Evolutionary conservation across 2,329 filamentous ascomycete genomes (phyloP), one percentile per base, ranked within the genome.

Genomic region (Colletotrichum sp.): DNA sequence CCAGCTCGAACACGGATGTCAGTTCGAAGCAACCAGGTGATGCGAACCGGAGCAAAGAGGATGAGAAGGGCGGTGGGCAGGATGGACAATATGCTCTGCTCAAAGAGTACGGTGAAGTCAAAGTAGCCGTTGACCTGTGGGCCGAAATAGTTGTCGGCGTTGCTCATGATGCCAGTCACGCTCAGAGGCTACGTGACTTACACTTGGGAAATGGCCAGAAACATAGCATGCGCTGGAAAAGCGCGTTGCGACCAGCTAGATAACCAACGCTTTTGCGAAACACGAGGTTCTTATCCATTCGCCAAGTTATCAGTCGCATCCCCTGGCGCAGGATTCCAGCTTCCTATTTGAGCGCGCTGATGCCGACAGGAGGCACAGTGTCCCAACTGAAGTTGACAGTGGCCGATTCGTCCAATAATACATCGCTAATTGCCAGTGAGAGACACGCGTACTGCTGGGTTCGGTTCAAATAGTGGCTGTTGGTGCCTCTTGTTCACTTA

Each of bases 81-180:
- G 6, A 82, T 74, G 13, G 81, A 83, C 6, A 83, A 36, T 6
- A 83, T 80, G 67, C 79, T 80, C 52, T 83, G 81, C 18, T 83
- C 81, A 63, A 83, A 83, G 10, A 82, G 76, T 9, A 83, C 69
- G 0, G 81, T 82, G 12, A 83, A 83, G 48, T 83, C 82, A 18
- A 83, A 82, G 30, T 76, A 43, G 5, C 79, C 81, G 3, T 38
- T 55, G 32, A 79, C 48, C 36, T 78, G 76, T 12, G 82, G 81
- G 6, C 82, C 81, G 21, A 83, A 82, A 18, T 67, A 55, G 1
- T 63, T 4, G 30, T 80, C 72, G 13, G 43, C 43, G 43, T 48
- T 4, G 43, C 43, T 48, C 43, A 79, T 80, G 2, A 58, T 13
- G 10, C 57, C 30, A 74, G 79, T 80, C 61, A 68, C 69, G 38